Evolutionary conservation across 208 protist species (phyloP).

Genomic region (Herpetomonas tarakana): DNA sequence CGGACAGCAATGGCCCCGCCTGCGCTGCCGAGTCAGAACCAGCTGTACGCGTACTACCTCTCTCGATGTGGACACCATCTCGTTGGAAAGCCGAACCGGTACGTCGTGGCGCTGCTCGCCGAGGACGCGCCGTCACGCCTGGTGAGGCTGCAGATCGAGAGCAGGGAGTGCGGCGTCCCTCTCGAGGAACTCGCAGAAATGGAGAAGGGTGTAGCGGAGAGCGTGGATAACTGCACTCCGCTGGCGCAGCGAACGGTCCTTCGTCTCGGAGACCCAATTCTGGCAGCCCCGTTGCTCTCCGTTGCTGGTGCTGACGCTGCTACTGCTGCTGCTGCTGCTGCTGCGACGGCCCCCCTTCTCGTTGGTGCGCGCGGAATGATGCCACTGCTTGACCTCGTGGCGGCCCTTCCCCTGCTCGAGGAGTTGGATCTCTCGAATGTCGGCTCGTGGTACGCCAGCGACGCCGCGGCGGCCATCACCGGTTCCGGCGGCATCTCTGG

Average conservation of each 20-base stretch:
- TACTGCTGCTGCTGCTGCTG: too few species aligned
- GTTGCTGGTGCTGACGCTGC: too few species aligned
- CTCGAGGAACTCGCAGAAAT: constrained; percentile 28
- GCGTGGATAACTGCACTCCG: background rate
- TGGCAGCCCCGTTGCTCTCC: too few species aligned
- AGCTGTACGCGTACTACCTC: constrained; percentile 69
- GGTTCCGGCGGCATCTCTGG: constrained; percentile 22
- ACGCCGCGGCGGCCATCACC: constrained; percentile 26
- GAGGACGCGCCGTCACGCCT: constrained; percentile 45
- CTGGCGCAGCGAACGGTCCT: background rate
- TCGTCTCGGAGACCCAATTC: too few species aligned
- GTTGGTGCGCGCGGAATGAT: constrained; percentile 65
- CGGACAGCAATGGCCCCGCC: background rate
- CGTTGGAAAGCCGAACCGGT: constrained; percentile 46
- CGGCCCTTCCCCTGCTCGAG: constrained; percentile 50
- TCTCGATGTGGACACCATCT: constrained; percentile 47
- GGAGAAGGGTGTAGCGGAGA: constrained; percentile 21
- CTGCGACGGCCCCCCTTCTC: too few species aligned
- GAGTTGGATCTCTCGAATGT: constrained; percentile 60
- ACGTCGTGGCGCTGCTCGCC: constrained; percentile 42
- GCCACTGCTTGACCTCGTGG: constrained; percentile 51
- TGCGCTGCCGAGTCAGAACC: constrained; percentile 45
- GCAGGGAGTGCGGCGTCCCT: constrained; percentile 23
- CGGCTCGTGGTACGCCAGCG: constrained; percentile 48
- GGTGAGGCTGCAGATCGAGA: constrained; percentile 26